Evolutionary conservation across 495 filamentous ascomycete genomes (phyloP), one percentile per base, ranked within the genome.

Genomic region (Penicillium fimorum): DNA sequence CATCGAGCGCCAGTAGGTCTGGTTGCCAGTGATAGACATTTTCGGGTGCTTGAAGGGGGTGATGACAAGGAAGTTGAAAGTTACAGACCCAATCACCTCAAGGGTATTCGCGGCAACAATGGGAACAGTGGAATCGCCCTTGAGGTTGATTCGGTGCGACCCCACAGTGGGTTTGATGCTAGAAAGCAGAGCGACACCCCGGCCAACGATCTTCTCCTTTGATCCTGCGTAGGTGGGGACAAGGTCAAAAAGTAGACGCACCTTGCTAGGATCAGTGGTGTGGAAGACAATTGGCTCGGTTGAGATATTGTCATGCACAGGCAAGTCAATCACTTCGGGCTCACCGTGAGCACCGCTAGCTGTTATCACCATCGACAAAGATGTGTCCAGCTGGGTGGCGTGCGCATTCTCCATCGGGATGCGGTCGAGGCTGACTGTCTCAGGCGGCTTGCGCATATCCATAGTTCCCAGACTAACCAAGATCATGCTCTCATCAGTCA

Each of bases 191-290:
- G 94, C 94, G 27, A 97, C 94, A 29, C 85, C 94, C 15, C 94
- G 87, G n/a, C 92, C 94, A 37, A 97, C 82, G 59, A 95, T 88
- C 59, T 88, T 79, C 50, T 96, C 90, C 48, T 90, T 84, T 17
- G 86, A 86, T n/a, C 92, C 95, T 37, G 92, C 85, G 74, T 97
- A 97, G 2, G 95, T 97, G n/a, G 93, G 94, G 10, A 97, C 86
- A 53, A 98, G 91, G 64, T 98, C 94, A 62, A 98, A 98, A 37
- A 94, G 77, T 20, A 98, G 76, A 70, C 91, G 91, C 40, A 97
- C 92, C 63, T 90, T 91, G 52, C 80, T 79, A 2, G 83, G 78
- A 66, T 97, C 91, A 15, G 69, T 78, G 0, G 93, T 85, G 50
- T 85, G 88, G 72, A 98, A 97, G 0, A 88, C 81, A 30, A 97